Evolutionary conservation across 768 basidiomycete species (phyloP).

Genomic region (Termitomyces sp.): DNA sequence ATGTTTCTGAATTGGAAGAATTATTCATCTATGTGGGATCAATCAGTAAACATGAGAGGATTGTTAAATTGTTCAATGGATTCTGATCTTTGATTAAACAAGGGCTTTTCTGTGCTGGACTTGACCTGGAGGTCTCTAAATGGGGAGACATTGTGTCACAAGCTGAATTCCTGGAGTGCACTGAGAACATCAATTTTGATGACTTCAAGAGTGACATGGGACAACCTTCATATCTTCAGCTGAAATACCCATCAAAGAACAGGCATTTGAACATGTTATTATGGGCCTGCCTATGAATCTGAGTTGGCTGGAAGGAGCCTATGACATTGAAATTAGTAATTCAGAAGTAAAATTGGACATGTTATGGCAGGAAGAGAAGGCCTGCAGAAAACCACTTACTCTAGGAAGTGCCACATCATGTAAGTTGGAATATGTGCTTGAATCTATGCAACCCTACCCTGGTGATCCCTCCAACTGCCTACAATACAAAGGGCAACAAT

Average conservation of each 20-base stretch:
- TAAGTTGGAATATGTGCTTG: neutral
- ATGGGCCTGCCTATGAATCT: no score
- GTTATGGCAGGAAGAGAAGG: no score
- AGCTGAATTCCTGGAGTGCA: neutral
- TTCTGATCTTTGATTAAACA: neutral
- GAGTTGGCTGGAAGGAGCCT: no score
- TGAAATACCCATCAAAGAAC: no score
- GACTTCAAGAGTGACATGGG: neutral
- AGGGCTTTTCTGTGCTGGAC: conserved; percentile 19
- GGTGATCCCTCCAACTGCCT: neutral
- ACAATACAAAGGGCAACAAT: neutral
- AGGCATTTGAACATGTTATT: no score
- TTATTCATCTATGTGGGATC: neutral
- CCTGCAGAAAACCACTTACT: no score
- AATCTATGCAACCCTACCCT: neutral
- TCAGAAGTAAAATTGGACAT: no score
- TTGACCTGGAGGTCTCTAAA: neutral
- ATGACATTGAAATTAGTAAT: no score
- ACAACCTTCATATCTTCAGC: no score
- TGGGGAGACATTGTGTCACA: neutral
- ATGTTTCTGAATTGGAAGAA: neutral
- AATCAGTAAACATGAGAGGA: neutral
- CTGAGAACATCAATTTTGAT: neutral
- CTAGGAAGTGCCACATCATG: neutral
- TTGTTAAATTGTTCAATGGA: neutral